Base-by-base conservation (phyloP, 768 basidiomycete genomes). In the Boletus subcaerulescens region DNA sequence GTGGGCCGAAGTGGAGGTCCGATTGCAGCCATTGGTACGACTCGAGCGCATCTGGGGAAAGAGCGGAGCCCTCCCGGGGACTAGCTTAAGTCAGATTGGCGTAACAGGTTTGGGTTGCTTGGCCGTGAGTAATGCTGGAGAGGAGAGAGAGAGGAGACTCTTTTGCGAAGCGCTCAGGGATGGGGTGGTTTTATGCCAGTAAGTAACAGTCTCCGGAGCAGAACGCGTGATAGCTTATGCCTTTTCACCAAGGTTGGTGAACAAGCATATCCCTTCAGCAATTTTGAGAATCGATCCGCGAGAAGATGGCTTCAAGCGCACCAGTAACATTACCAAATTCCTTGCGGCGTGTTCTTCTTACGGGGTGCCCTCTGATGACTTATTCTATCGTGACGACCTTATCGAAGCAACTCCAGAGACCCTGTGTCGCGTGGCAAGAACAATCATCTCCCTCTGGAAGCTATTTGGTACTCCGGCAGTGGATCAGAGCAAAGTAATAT, bases 111-210 rank as follows among this genome's bases (percentile, higher is more conserved):
- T 69, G 54, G 60, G 61, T 39, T 67, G 73, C 15, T 69, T 65
- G 40, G 74, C 78, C 20, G 56, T 77, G 17, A 76, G 78, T 60
- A 72, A 75, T 22, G 74, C 77, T 29, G 86, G 85, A 35, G 91
- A 89, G 71, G 91, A 92, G 59, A 77, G 85, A 63, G 90, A 94
- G 71, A 74, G 87, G 58, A 78, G 77, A 50, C 68, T 82, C 32
- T 96, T 94, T 63, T 76, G 78, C 33, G 90, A 93, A 50, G 84
- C 89, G 0, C 67, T 95, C 52, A 74, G 84, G 62, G 93, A 96
- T 73, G 93, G 93, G 1, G 88, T 85, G 69, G 81, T 95, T 20
- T 78, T 96, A 22, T 94, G 93, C 84, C 86, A 91, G 93, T 95
- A 65, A 74, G 93, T 85, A 48, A 39, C 41, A 54, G 26, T 60